Conservation (phyloP, 2,329 filamentous ascomycete genomes). For the Alternaria solani region DNA sequence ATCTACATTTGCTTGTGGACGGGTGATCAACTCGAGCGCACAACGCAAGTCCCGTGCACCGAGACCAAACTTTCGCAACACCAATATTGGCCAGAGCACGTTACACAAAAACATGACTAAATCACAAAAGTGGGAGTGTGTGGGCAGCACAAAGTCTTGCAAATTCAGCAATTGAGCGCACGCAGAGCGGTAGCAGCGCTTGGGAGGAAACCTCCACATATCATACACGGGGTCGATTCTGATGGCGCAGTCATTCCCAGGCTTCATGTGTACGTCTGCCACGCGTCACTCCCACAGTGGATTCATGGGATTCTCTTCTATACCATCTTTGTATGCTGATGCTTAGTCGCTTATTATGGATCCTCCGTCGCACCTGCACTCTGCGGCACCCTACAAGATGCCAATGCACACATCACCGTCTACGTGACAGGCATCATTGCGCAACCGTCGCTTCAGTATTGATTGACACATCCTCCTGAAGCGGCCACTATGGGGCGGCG, state of each 20-base stretch:
- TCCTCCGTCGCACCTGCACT: not conserved
- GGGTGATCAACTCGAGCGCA: not conserved
- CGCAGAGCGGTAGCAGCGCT: not conserved
- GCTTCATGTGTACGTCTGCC: not conserved
- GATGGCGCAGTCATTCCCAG: not conserved
- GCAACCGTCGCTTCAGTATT: not conserved
- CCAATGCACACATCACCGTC: not conserved
- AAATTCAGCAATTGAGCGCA: not conserved
- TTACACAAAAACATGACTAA: not conserved
- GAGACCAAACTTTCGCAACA: not conserved
- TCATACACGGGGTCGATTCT: not conserved
- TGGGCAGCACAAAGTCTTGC: not conserved
- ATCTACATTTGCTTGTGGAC: not conserved
- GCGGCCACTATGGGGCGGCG: not conserved
- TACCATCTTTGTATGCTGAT: not conserved
- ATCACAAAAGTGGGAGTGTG: not conserved
- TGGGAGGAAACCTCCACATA: not conserved
- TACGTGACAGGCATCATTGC: not conserved
- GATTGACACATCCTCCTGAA: not conserved
- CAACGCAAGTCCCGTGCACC: slow-evolving; percentile 4
- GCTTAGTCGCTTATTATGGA: not conserved
- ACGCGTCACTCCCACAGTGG: not conserved
- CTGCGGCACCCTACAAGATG: not conserved
- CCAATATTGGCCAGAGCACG: slow-evolving; percentile 2
- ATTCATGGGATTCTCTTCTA: not conserved